Base-by-base conservation (phyloP, 208 protist genomes). In the Leishmania aethiopica region DNA sequence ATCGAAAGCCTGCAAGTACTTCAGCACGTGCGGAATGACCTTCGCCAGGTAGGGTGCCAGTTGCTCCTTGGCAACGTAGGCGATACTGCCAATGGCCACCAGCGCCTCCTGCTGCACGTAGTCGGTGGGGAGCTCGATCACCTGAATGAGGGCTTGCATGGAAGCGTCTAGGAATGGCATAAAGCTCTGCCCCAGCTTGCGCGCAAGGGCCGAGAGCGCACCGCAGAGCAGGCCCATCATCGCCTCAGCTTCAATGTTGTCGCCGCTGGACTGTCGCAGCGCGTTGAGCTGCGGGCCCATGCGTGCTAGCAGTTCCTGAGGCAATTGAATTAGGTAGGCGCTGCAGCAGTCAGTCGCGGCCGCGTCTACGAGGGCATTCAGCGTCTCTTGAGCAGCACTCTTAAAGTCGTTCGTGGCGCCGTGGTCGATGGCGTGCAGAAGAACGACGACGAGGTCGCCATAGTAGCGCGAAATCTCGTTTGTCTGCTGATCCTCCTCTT, bases 91-190 rank as follows among this genome's bases (percentile, higher is more conserved):
- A 53, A 99, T 95, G 32, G 96, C 97, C 74, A 99, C 88, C 13
- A 99, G 86, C 17, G 96, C 96, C 85, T 99, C 98, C 79, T 99
- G 96, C 57, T 99, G 93, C 40, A 99, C 91, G 70, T 88, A 93
- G 77, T 92, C 88, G 35, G 85, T 79, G n/a, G 86, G 84, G 28
- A 89, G 84, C 42, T 89, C 75, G 37, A 98, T 80, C 40, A 96
- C 87, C 7, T 84, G 74, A 15, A 96, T 74, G 64, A 96, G 76
- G 4, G 92, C 64, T 42, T 88, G 75, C 92, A 98, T 94, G 69
- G 92, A 87, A 40, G 32, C 22, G 72, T 88, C 81, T 37, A 95
- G 77, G 77, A 89, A 89, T n/a, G 72, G 74, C 53, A 75, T 80
- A 86, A 95, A 95, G 59, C 32, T 45, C 25, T 72, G 28, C 6